Base-by-base conservation (phyloP, 192 early-diverging fungal genomes). In the Phycomyces nitens region DNA sequence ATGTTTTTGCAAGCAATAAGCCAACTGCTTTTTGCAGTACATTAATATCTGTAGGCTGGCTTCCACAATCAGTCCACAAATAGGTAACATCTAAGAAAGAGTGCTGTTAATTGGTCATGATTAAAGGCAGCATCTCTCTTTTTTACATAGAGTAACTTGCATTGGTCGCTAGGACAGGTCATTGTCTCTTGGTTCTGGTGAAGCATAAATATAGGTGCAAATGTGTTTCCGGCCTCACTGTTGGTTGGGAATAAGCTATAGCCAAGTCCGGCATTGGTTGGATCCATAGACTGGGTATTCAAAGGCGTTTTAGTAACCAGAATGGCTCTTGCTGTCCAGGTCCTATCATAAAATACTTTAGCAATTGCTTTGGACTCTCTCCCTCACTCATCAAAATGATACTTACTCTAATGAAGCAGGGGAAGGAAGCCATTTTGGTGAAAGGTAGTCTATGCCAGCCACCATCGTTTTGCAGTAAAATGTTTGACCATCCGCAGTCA, bases 401-500 rank as follows among this genome's bases (percentile, higher is more conserved):
- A 12, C n/a, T 11, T 1, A 18, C 0, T 15, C 4, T 50, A 10
- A 53, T 56, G 27, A 60, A 5, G 56, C 22, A 20, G 7, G 21
- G 10, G 12, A 18, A 42, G 61, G 29, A 18, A 79, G 56, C 76
- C 77, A 73, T 27, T 70, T 64, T 21, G 16, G 47, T 1, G 76
- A 74, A 11, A 82, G 66, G 54, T 87, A 91, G 20, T 79, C 81
- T 22, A 81, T 66, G 16, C 77, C 70, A 57, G 82, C 78, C 34
- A 87, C 73, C 2, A 87, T 38, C n/a, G 70, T 72, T 22, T 69
- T 74, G 10, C 75, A 77, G 21, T 81, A 41, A 39, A 81, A 40
- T 58, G 77, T 58, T 62, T 79, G 73, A 14, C 74, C 70, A 56
- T 64, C 74, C 14, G 53, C 24, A 69, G 77, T 68, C 11, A 72